Base-by-base conservation (phyloP, 2,329 filamentous ascomycete species). In the Fusarium nodosum region DNA sequence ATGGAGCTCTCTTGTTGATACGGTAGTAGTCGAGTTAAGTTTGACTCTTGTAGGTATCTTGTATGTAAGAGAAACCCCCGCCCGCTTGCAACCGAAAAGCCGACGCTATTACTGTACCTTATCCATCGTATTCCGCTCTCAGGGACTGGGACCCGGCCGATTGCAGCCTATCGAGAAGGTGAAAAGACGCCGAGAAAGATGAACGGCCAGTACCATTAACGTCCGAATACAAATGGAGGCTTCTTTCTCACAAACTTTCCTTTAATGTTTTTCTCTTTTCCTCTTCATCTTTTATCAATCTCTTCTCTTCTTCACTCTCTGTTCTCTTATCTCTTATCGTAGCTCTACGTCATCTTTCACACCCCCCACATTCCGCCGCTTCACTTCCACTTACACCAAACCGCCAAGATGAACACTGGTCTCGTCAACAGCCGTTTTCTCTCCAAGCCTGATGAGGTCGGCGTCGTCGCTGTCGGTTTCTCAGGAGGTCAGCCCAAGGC, bases 401-500 rank as follows among this genome's bases (percentile, higher is more conserved):
- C 36, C 46, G 55, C 46, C 44, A 75, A 64, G 68, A 85, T 87
- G 83, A 84, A 85, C 74, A 86, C 84, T 55, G 84, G 84, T 58
- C 84, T 85, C 78, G 78, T 88, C 70, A 79, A 82, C 71, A 86
- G 85, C 78, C 94, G 91, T 77, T 98, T 97, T 83, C 91, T 98
- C 73, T 85, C 90, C 69, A 86, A 90, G 77, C 88, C 90, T 33
- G 86, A 92, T 77, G 90, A 98, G 76, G 86, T 99, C 69, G 96
- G 95, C 67, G 88, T 99, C 59, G 93, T 98, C 38, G 94, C 95
- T 51, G 96, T 98, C 38, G 95, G 95, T 68, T 99, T 98, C 85
- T 97, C 94, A 56, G 95, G 95, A 72, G 96, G 96, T 60, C 96
- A 75, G 93, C 91, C 91, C 83, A 97, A 98, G 83, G 85, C 90